Conservation (phyloP, 352 stramenopile species). For the Peronospora farinosa region DNA sequence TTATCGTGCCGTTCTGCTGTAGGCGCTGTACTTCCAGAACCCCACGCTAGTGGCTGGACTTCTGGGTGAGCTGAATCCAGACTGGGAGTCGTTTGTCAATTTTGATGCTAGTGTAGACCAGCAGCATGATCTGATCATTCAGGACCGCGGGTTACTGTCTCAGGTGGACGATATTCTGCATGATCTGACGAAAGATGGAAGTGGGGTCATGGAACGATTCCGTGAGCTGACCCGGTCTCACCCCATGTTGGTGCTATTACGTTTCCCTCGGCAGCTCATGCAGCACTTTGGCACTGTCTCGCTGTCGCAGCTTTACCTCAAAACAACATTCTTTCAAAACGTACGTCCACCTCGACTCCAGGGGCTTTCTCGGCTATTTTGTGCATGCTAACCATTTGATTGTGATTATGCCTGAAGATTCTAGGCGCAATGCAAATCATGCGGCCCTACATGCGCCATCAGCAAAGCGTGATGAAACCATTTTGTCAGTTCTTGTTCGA, state of each 20-base stretch:
- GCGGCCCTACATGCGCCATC: constrained; percentile 29
- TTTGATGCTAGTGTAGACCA: constrained; percentile 16
- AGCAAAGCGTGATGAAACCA: constrained; percentile 25
- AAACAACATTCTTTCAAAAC: constrained; percentile 50
- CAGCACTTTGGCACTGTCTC: constrained; percentile 53
- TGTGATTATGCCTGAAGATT: constrained; percentile 29
- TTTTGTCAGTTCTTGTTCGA: constrained; percentile 62
- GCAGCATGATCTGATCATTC: constrained; percentile 12
- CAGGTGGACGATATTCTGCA: constrained; percentile 47
- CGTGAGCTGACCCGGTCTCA: constrained; percentile 51
- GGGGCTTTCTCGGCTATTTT: background rate
- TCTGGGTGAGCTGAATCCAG: constrained; percentile 45
- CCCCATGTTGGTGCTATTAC: constrained; percentile 46
- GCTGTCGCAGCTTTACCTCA: constrained; percentile 65
- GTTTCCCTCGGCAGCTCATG: constrained; percentile 44
- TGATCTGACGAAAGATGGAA: constrained; percentile 37
- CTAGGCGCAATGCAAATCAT: constrained; percentile 59
- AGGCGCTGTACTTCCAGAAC: constrained; percentile 63
- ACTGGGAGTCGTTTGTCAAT: constrained; percentile 48
- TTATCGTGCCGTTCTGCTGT: constrained; percentile 4
- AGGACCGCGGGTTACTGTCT: constrained; percentile 21
- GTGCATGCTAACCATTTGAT: background rate
- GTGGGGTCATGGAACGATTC: constrained; percentile 51
- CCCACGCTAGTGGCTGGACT: constrained; percentile 39
- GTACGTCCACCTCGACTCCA: constrained; percentile 27